Percentiles rank a stretch among this genome's conserved stretches.
These are phyloP conservation scores for Apium graveolens DNA, from an alignment of 129 eudicot genomes.

Conservation along the genomic window DNA sequence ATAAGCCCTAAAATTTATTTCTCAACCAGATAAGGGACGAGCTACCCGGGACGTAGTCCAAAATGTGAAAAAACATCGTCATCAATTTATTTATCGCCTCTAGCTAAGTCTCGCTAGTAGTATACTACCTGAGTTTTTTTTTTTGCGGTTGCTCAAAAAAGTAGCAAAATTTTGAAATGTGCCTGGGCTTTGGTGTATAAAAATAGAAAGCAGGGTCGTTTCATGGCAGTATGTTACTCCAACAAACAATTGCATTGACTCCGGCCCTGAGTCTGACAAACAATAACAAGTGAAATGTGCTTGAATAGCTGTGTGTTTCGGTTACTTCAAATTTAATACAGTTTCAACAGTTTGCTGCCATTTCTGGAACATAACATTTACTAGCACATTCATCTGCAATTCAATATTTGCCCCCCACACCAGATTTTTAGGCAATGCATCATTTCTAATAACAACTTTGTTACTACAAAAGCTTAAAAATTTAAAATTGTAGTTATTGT, in stretches of 20 bases:
- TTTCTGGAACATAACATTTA: not conserved
- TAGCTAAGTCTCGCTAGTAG: not conserved
- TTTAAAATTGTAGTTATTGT: not conserved
- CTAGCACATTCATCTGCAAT: not conserved
- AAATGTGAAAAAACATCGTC: too few relatives aligned
- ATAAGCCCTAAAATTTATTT: too few relatives aligned
- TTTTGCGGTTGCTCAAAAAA: not conserved
- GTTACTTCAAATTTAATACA: not conserved
- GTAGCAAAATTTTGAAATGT: not conserved
- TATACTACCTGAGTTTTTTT: not conserved
- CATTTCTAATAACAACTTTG: not conserved
- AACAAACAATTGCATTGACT: not conserved
- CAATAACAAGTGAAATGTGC: not conserved
- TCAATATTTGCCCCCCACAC: constrained; percentile 3
- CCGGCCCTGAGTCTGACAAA: constrained; percentile 1
- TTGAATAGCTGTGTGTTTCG: not conserved
- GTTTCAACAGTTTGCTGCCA: constrained; percentile 1
- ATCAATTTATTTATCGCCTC: too few relatives aligned
- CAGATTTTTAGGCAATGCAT: not conserved
- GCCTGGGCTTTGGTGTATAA: not conserved
- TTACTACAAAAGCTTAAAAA: not conserved
- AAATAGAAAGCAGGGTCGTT: not conserved
- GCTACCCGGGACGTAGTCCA: too few relatives aligned
- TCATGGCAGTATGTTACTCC: not conserved
- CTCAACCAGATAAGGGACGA: too few relatives aligned